These are phyloP conservation scores for Shiraia sp. DNA, from an alignment of 2,329 filamentous ascomycete species.

Conservation along the genomic window DNA sequence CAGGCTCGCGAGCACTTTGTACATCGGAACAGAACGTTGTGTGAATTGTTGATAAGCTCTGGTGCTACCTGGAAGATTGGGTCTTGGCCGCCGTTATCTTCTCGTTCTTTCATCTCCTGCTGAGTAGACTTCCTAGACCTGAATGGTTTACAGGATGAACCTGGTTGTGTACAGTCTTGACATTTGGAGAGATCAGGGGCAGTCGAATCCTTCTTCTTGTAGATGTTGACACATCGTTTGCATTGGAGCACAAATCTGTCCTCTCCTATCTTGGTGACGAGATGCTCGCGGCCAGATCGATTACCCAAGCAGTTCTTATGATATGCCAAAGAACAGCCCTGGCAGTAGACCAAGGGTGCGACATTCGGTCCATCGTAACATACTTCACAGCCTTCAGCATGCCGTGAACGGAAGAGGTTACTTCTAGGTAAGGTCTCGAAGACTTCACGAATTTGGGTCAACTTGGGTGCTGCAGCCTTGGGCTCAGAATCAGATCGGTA, in stretches of 20 bases:
- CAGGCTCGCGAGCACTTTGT: conserved; percentile 73
- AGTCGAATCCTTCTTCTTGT: conserved; percentile 67
- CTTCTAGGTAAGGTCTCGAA: conserved; percentile 67
- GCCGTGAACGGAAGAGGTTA: conserved; percentile 69
- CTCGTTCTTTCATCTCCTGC: conserved; percentile 81
- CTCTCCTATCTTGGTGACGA: conserved; percentile 81
- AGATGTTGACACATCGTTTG: conserved; percentile 74
- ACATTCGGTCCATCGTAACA: conserved; percentile 66
- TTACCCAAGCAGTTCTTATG: conserved; percentile 82
- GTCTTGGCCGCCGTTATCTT: conserved; percentile 78
- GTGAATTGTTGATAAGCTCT: conserved; percentile 71
- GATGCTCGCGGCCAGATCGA: conserved; percentile 76
- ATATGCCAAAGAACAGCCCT: conserved; percentile 84
- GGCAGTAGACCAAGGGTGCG: conserved; percentile 80
- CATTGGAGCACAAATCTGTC: conserved; percentile 88
- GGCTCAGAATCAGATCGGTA: conserved; percentile 51
- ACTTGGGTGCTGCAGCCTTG: conserved; percentile 53
- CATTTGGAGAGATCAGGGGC: conserved; percentile 75
- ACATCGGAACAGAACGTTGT: conserved; percentile 84
- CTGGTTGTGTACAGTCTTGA: conserved; percentile 67
- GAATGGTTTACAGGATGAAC: conserved; percentile 74
- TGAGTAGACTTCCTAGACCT: conserved; percentile 71
- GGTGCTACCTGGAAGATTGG: conserved; percentile 68
- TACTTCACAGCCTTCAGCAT: conserved; percentile 72
- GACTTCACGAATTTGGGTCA: conserved; percentile 67